These are phyloP conservation scores for Monoraphidium neglectum DNA, from an alignment of 139 green algal genomes.

Conservation along the genomic window DNA sequence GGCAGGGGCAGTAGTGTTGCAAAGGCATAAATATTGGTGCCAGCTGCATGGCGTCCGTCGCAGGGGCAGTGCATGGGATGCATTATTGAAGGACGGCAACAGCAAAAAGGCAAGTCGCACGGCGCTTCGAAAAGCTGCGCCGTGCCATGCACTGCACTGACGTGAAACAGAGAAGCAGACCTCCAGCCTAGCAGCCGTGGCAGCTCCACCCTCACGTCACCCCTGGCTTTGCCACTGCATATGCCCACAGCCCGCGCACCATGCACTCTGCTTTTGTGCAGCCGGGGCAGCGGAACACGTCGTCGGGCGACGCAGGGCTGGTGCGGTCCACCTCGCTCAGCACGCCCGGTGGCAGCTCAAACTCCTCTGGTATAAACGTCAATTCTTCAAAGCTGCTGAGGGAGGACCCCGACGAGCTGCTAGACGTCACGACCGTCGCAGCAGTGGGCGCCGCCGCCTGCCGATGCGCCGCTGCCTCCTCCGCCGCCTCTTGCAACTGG, in stretches of 20 bases:
- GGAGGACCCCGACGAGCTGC: background rate
- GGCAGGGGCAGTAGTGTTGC: background rate
- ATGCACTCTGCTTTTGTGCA: conserved; percentile 74
- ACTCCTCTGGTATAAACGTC: conserved; percentile 56
- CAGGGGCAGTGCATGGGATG: no score
- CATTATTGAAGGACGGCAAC: no score
- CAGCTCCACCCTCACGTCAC: no score
- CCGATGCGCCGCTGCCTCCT: background rate
- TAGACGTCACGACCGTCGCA: background rate
- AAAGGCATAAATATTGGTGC: background rate
- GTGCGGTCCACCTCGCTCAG: conserved; percentile 51
- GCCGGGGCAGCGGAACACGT: conserved; percentile 76
- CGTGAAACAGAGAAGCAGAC: no score
- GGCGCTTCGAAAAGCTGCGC: no score
- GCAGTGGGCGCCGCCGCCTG: background rate
- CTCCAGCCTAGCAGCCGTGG: no score
- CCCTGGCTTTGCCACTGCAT: no score
- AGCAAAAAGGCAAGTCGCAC: no score
- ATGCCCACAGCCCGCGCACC: conserved; percentile 29
- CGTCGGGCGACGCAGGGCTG: conserved; percentile 27
- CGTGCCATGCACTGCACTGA: no score
- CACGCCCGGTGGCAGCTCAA: conserved; percentile 51
- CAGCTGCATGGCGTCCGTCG: no score
- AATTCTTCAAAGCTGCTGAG: conserved; percentile 23
- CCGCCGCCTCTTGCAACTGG: no score